Base-by-base conservation (phyloP, 768 basidiomycete species). In the Boletus rufocinnamomeus region DNA sequence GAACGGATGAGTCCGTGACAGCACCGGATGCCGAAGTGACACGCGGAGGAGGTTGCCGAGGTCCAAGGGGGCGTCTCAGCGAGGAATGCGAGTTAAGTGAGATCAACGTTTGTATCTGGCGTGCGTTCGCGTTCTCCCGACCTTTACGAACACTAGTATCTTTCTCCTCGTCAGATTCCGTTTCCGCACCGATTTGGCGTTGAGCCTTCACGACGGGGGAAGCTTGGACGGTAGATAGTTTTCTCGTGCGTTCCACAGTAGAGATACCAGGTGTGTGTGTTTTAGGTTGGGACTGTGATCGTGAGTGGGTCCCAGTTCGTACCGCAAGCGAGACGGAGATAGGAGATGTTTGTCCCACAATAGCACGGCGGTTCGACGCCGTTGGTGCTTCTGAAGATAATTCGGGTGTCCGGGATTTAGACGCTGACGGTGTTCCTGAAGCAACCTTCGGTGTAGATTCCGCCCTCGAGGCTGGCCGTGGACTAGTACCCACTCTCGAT, bases 251-350 rank as follows among this genome's bases (percentile, higher is more conserved):
- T 37, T 41, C 44, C 0, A n/a, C 55, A 19, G 57, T 47, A 13
- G 58, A 43, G 11, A 56, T 43, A 32, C 41, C 61, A 27, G 56
- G 56, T n/a, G 54, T 21, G 3, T 55, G 60, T 27, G 75, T 56
- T 63, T 70, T 77, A 3, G 77, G 74, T 53, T 78, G 77, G 3
- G 76, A 79, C 50, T 55, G 63, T 6, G 76, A 73, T 23, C 74
- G 68, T 28, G 69, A 63, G 14, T 73, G 63, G 4, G 50, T 58
- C 23, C 64, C 59, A 2, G 56, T 16, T 21, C 56, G 59, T 19
- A 47, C 48, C 2, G 14, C 44, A 11, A 41, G 25, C 2, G 62
- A 58, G 6, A 34, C 17, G 5, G 52, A 37, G 14, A 28, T 17
- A 35, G 55, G 23, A 34, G 60, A 49, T 25, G 28, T 6, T 32